These are phyloP conservation scores for Brasenia schreberi DNA, from an alignment of 164 flowering plant genomes.

Conservation along the genomic window DNA sequence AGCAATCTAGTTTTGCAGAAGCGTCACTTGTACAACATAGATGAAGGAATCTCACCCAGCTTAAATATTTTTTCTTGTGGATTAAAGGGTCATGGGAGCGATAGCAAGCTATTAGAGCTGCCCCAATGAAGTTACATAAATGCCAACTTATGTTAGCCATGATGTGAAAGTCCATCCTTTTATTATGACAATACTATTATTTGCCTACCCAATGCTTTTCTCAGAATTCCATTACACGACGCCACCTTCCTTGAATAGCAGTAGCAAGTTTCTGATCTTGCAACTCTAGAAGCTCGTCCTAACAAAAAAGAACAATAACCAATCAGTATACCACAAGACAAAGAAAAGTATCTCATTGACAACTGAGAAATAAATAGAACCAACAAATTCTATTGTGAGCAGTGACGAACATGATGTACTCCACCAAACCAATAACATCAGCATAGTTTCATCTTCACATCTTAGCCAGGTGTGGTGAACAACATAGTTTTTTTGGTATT, in stretches of 20 bases:
- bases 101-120: background rate
- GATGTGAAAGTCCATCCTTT: background rate
- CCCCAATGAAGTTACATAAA: too few relatives aligned
- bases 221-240: conserved; percentile 74
- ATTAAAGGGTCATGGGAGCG: background rate
- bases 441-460: too few relatives aligned
- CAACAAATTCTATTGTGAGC: background rate
- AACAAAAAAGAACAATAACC: conserved; percentile 1
- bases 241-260: conserved; percentile 49
- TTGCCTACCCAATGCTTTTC: conserved; percentile 79
- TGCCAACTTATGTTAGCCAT: background rate
- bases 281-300: conserved; percentile 82
- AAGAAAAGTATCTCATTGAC: too few relatives aligned
- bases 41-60: too few relatives aligned
- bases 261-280: conserved; percentile 69
- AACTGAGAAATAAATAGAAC: background rate
- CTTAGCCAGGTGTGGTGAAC: too few relatives aligned
- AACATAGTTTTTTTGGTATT: too few relatives aligned
- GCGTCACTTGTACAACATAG: too few relatives aligned
- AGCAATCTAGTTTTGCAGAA: too few relatives aligned
- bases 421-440: too few relatives aligned
- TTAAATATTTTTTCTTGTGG: background rate
- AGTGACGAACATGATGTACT: background rate
- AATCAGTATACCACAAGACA: too few relatives aligned
- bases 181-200: background rate